phyloP scores from a whole-genome alignment of 257 asterid genomes.

The Phtheirospermum japonicum region DNA sequence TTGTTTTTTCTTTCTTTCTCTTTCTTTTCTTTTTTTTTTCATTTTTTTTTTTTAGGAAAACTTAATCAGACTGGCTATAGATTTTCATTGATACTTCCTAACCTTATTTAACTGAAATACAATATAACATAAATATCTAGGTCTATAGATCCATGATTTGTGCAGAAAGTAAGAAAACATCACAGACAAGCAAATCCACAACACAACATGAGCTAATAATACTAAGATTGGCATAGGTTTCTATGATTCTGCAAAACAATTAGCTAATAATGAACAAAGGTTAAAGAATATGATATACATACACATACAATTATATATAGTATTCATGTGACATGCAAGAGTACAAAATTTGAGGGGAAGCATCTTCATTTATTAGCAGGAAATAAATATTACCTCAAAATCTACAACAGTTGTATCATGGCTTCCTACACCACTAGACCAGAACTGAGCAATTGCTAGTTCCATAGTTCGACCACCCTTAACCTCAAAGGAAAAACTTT shows the following conservation, averaged over 20 bases:
- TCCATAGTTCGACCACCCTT: conserved; percentile 94
- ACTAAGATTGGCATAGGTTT: conserved; percentile 6
- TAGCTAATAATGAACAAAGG: background rate
- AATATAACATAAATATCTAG: conserved; percentile 8
- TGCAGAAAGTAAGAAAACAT: background rate
- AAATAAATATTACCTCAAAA: conserved; percentile 62
- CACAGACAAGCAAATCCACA: conserved; percentile 1
- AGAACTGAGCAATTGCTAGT: conserved; percentile 88
- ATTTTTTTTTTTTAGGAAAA: too few relatives aligned
- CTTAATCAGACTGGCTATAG: background rate
- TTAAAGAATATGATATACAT: background rate
- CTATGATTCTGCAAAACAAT: conserved; percentile 14
- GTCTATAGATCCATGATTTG: background rate
- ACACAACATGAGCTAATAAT: conserved; percentile 3
- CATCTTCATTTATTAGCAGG: conserved; percentile 21
- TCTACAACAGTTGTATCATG: conserved; percentile 69
- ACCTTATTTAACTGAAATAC: background rate
- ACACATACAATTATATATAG: background rate
- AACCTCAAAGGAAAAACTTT: conserved; percentile 76
- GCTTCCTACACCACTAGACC: conserved; percentile 97
- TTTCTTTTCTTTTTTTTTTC: too few relatives aligned
- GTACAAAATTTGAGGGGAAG: background rate
- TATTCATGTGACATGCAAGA: conserved; percentile 1
- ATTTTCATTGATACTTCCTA: conserved; percentile 9
- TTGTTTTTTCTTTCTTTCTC: too few relatives aligned